Conservation (phyloP, 2,329 filamentous ascomycete species). For the Colletotrichum costaricense region DNA sequence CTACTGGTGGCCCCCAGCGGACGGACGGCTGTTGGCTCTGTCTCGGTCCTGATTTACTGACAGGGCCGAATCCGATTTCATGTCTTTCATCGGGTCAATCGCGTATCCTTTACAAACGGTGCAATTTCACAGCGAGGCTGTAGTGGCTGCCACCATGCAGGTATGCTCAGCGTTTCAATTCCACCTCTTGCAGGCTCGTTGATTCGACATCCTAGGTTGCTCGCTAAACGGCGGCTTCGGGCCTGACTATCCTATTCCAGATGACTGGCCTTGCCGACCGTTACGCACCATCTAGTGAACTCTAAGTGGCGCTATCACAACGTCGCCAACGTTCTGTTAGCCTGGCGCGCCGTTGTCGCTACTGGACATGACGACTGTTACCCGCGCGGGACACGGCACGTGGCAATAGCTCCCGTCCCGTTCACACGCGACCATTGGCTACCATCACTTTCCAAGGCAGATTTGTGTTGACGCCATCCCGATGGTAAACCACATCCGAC, state of each 20-base stretch:
- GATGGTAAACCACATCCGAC: not conserved
- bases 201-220: conserved; percentile 2
- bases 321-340: conserved; percentile 21
- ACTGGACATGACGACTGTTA: conserved; percentile 3
- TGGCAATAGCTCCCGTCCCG: conserved; percentile 14
- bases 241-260: conserved; percentile 2
- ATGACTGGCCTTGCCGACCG: conserved; percentile 11
- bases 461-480: not conserved
- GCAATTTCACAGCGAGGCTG: not conserved
- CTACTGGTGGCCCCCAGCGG: not conserved
- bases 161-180: not conserved
- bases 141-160: not conserved
- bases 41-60: not conserved
- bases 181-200: not conserved
- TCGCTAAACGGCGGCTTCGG: not conserved
- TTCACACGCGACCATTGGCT: not conserved
- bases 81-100: too few relatives aligned
- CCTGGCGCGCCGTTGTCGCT: conserved; percentile 14
- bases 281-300: conserved; percentile 13
- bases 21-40: not conserved
- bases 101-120: not conserved
- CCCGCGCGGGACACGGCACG: conserved; percentile 20
- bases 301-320: conserved; percentile 14
- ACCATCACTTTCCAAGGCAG: not conserved
- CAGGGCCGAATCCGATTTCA: not conserved